Evolutionary conservation across 2,329 filamentous ascomycete genomes (phyloP).

Genomic region (Colletotrichum simmondsii): DNA sequence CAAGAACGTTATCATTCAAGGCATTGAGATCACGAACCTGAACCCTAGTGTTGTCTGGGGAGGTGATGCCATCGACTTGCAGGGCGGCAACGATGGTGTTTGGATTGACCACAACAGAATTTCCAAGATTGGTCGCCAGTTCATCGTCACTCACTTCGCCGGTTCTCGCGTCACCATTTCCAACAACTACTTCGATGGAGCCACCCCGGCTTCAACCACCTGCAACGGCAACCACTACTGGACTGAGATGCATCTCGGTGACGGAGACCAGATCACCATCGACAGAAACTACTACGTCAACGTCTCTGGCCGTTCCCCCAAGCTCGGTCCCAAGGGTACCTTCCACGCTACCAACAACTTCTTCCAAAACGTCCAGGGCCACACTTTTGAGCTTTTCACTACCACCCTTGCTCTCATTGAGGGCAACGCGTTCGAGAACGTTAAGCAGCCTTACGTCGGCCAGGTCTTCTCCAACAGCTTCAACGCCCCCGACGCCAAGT

Average conservation of each 20-base stretch:
- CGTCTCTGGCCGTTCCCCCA: slow-evolving; percentile 41
- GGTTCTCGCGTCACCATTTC: slow-evolving; percentile 47
- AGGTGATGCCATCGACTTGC: slow-evolving; percentile 44
- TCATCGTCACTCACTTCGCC: slow-evolving; percentile 49
- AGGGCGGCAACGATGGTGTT: slow-evolving; percentile 42
- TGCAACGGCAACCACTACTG: slow-evolving; percentile 47
- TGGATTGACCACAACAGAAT: slow-evolving; percentile 51
- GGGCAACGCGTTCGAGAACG: slow-evolving; percentile 41
- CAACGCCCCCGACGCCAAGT: slow-evolving; percentile 38
- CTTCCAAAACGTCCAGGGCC: slow-evolving; percentile 45
- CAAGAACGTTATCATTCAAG: slow-evolving; percentile 63
- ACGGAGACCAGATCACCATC: slow-evolving; percentile 49
- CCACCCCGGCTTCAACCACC: slow-evolving; percentile 43
- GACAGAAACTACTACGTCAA: slow-evolving; percentile 43
- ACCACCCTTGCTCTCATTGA: slow-evolving; percentile 40
- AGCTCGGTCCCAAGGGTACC: slow-evolving; percentile 42
- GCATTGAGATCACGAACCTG: slow-evolving; percentile 57
- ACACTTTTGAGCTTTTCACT: slow-evolving; percentile 63
- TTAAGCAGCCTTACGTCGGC: slow-evolving; percentile 45
- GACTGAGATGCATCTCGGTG: slow-evolving; percentile 45
- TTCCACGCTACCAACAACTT: slow-evolving; percentile 43
- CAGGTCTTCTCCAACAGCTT: slow-evolving; percentile 38
- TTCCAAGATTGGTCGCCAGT: slow-evolving; percentile 53
- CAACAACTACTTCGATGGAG: slow-evolving; percentile 53
- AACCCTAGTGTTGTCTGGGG: slow-evolving; percentile 54